Conservation (phyloP, 495 filamentous ascomycete genomes). For the Recurvomyces mirabilis region DNA sequence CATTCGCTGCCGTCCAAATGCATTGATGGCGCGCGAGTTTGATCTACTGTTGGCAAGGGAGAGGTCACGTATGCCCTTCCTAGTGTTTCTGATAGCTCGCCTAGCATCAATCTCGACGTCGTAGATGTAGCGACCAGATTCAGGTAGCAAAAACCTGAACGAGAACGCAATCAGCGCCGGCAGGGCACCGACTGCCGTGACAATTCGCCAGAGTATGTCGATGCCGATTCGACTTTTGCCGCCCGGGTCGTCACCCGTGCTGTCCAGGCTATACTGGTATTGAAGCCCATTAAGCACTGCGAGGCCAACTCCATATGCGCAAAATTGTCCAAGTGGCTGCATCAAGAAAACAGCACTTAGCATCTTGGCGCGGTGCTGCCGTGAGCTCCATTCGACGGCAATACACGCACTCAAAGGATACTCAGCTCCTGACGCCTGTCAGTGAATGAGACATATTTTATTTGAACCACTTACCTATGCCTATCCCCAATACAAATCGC, state of each 20-base stretch:
- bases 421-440: constrained; percentile 44
- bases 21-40: background rate
- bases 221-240: constrained; percentile 39
- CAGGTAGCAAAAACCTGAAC: constrained; percentile 51
- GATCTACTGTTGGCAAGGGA: background rate
- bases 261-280: background rate
- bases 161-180: constrained; percentile 49
- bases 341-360: constrained; percentile 55
- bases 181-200: constrained; percentile 49
- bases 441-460: too few relatives aligned
- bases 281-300: constrained; percentile 3
- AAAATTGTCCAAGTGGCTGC: constrained; percentile 56
- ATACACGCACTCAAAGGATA: constrained; percentile 51
- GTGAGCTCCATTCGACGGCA: constrained; percentile 38
- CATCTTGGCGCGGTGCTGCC: constrained; percentile 45
- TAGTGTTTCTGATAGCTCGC: too few relatives aligned
- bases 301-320: constrained; percentile 34
- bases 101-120: constrained; percentile 31
- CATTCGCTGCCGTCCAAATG: too few relatives aligned
- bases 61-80: constrained; percentile 22
- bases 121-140: constrained; percentile 46
- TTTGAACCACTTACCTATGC: too few relatives aligned
- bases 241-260: constrained; percentile 29
- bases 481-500: constrained; percentile 29
- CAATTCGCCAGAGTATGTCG: constrained; percentile 47